Percentiles rank a stretch among this genome's conserved stretches.
phyloP scores from a whole-genome alignment of 2,329 filamentous ascomycete species.

The Xylaria sp. region DNA sequence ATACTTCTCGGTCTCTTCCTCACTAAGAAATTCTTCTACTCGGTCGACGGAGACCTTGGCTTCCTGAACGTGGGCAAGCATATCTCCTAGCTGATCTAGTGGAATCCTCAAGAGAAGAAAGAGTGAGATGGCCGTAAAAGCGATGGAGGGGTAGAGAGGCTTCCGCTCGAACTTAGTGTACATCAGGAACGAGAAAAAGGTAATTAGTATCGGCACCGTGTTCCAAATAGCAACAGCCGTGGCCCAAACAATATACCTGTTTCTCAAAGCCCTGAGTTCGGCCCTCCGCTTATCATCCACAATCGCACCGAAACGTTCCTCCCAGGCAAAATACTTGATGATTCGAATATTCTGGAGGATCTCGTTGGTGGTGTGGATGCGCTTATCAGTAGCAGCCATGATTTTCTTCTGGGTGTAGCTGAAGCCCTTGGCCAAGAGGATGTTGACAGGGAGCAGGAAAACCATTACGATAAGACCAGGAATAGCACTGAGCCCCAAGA shows the following conservation, averaged over 20 bases:
- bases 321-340: constrained; percentile 99
- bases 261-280: constrained; percentile 79
- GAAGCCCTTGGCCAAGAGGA: constrained; percentile 86
- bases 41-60: constrained; percentile 96
- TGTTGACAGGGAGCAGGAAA: constrained; percentile 86
- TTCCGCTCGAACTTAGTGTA: constrained; percentile 92
- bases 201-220: constrained; percentile 91
- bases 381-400: constrained; percentile 89
- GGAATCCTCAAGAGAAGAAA: constrained; percentile 94
- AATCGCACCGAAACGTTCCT: constrained; percentile 83
- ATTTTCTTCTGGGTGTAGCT: constrained; percentile 87
- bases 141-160: constrained; percentile 86
- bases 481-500: constrained; percentile 91
- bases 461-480: constrained; percentile 92
- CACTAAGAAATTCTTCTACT: constrained; percentile 90
- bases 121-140: constrained; percentile 94
- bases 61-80: constrained; percentile 98
- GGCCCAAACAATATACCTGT: constrained; percentile 90
- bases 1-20: constrained; percentile 97
- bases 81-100: constrained; percentile 94
- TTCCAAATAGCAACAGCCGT: constrained; percentile 94
- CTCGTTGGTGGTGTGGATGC: constrained; percentile 96
- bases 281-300: constrained; percentile 86
- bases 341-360: constrained; percentile 97
- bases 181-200: constrained; percentile 92